phyloP scores from a whole-genome alignment of 768 basidiomycete species.

The Leucogyrophana mollusca region DNA sequence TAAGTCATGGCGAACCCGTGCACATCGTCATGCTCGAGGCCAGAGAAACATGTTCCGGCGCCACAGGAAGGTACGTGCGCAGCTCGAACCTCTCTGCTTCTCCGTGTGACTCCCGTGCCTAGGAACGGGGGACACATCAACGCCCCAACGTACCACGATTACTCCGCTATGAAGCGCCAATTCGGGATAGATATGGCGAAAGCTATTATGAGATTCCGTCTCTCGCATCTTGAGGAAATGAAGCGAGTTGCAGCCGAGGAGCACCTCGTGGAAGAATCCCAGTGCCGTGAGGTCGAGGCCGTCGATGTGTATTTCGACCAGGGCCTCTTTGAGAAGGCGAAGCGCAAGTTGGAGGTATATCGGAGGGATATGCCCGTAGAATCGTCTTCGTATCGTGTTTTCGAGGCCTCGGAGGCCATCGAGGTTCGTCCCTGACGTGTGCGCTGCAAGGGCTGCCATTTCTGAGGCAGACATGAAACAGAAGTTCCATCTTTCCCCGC shows the following conservation, averaged over 20 bases:
- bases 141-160: conserved; percentile 47
- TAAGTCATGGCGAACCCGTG: conserved; percentile 22
- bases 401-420: conserved; percentile 32
- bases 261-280: conserved; percentile 15
- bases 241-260: conserved; percentile 29
- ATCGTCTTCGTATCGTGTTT: conserved; percentile 24
- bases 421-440: conserved; percentile 25
- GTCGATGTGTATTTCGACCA: conserved; percentile 35
- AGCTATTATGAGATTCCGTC: conserved; percentile 39
- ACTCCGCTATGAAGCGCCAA: conserved; percentile 33
- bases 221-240: conserved; percentile 34
- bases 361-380: conserved; percentile 51
- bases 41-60: conserved; percentile 53
- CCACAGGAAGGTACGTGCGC: conserved; percentile 44
- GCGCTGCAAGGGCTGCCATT: neutral
- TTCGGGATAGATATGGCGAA: conserved; percentile 39
- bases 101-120: neutral
- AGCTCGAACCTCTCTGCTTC: neutral
- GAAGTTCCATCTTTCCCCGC: conserved; percentile 48
- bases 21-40: conserved; percentile 61
- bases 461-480: conserved; percentile 22
- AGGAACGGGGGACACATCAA: conserved; percentile 55
- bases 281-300: conserved; percentile 30
- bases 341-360: conserved; percentile 44
- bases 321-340: conserved; percentile 35